Conservation (phyloP, 2,329 filamentous ascomycete species). For the Arthroderma sp. region DNA sequence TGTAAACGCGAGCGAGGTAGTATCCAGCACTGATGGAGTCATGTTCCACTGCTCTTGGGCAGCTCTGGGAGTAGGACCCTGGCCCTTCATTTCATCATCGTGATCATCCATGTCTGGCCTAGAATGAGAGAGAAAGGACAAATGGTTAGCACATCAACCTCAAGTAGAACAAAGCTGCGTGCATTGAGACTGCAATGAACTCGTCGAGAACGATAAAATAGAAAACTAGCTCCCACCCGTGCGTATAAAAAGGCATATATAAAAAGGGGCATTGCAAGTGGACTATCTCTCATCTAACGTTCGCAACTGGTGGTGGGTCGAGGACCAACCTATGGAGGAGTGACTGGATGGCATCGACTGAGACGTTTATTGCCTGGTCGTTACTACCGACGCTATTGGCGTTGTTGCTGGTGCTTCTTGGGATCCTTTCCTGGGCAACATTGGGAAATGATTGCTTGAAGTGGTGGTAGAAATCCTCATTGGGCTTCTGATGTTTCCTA, state of each 20-base stretch:
- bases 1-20: slow-evolving; percentile 68
- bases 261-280: not conserved
- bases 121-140: no score
- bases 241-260: no score
- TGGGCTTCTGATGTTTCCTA: slow-evolving; percentile 72
- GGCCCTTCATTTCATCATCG: no score
- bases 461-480: slow-evolving; percentile 67
- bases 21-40: slow-evolving; percentile 77
- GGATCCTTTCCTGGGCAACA: slow-evolving; percentile 26
- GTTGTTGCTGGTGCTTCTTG: slow-evolving; percentile 30
- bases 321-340: slow-evolving; percentile 8
- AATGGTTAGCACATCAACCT: not conserved
- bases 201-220: no score
- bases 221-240: no score
- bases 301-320: slow-evolving; percentile 5
- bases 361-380: slow-evolving; percentile 5
- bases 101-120: no score
- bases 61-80: slow-evolving; percentile 54
- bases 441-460: slow-evolving; percentile 78
- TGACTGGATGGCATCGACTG: slow-evolving; percentile 4
- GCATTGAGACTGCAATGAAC: not conserved
- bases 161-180: not conserved
- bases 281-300: slow-evolving; percentile 5
- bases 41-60: slow-evolving; percentile 75
- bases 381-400: not conserved